These are phyloP conservation scores for Trichoderma citrinoviride DNA, from an alignment of 2,329 filamentous ascomycete species.

Conservation along the genomic window DNA sequence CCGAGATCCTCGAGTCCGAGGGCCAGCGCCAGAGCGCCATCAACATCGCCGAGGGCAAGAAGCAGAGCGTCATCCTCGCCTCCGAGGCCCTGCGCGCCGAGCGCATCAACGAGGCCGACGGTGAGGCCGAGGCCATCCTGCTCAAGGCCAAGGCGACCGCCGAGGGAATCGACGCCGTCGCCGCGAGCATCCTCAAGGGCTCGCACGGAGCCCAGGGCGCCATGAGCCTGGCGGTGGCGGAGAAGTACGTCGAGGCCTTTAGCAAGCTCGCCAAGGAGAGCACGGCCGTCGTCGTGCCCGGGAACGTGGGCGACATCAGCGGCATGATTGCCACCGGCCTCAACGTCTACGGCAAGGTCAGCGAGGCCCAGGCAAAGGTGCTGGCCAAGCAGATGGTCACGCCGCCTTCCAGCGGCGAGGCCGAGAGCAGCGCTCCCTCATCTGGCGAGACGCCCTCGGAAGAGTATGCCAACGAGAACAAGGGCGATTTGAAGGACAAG, in stretches of 20 bases:
- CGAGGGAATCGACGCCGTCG: constrained; percentile 81
- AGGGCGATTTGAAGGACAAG: constrained; percentile 38
- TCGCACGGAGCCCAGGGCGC: constrained; percentile 75
- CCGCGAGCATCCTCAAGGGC: constrained; percentile 69
- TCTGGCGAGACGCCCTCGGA: constrained; percentile 8
- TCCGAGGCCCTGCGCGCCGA: constrained; percentile 88
- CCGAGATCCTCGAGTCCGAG: constrained; percentile 95
- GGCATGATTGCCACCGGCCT: constrained; percentile 96
- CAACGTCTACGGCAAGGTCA: constrained; percentile 93
- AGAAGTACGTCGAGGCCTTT: constrained; percentile 98
- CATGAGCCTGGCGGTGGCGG: constrained; percentile 82
- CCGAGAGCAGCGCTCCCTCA: background rate
- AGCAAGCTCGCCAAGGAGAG: constrained; percentile 90
- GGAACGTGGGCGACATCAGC: constrained; percentile 93
- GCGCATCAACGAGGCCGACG: constrained; percentile 86
- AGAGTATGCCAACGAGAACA: constrained; percentile 24
- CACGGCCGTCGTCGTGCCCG: constrained; percentile 91
- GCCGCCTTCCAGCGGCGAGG: constrained; percentile 23
- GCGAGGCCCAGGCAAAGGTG: constrained; percentile 69
- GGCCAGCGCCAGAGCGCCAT: constrained; percentile 96
- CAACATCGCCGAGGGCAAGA: constrained; percentile 97
- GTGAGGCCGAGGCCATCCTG: constrained; percentile 91
- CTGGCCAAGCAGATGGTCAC: constrained; percentile 55
- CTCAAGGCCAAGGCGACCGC: constrained; percentile 85
- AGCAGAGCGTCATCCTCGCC: constrained; percentile 94